Percentiles rank a stretch among this genome's conserved stretches.
Conservation (phyloP, 257 asterid species). For the Striga asiatica region DNA sequence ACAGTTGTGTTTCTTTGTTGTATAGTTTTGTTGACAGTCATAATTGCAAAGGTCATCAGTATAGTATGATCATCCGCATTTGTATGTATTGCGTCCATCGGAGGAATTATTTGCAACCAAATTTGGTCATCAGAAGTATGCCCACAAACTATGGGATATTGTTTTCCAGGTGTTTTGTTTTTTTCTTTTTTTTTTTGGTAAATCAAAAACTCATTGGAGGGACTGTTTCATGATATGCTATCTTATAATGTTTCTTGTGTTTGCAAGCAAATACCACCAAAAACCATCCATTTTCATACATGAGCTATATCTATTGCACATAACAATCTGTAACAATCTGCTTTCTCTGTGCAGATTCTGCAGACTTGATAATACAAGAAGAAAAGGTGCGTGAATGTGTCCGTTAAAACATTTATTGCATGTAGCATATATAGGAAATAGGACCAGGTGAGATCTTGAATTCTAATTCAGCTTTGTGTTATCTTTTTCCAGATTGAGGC, state of each 20-base stretch:
- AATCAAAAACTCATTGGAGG: not conserved
- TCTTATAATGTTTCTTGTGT: not conserved
- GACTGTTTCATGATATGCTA: not conserved
- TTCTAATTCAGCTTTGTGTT: slow-evolving; percentile 8
- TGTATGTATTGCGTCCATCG: not conserved
- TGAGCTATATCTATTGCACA: not conserved
- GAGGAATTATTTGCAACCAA: not conserved
- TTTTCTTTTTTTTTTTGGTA: not conserved
- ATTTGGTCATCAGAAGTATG: not conserved
- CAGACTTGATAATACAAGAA: slow-evolving; percentile 2
- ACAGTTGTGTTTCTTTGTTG: not conserved
- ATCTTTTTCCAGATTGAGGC: slow-evolving; percentile 17
- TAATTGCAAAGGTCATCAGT: not conserved
- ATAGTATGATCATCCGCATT: not conserved
- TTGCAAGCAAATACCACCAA: not conserved
- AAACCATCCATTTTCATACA: not conserved
- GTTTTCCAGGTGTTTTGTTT: not conserved
- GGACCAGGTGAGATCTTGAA: not conserved
- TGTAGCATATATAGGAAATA: not conserved
- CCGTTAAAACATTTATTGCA: slow-evolving; percentile 1
- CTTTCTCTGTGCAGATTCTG: slow-evolving; percentile 17
- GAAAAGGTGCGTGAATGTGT: slow-evolving; percentile 19
- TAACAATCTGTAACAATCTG: not conserved
- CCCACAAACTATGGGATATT: not conserved
- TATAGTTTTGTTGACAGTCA: not conserved